Evolutionary conservation across 1,284 basidiomycete genomes (phyloP).

Genomic region (Leucoagaricus sp.): DNA sequence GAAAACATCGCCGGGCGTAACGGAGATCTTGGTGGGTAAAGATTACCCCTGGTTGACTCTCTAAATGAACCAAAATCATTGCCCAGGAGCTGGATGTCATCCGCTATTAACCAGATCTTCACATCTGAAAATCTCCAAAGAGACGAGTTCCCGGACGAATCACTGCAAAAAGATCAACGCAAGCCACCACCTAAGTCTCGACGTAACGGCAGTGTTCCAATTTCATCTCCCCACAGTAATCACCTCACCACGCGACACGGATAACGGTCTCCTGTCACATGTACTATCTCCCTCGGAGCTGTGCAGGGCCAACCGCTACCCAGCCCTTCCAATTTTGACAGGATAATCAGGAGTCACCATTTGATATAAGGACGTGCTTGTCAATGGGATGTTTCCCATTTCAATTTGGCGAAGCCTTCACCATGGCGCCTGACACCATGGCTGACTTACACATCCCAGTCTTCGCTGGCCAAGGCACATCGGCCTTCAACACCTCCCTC

Average conservation of each 20-base stretch:
- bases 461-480: constrained; percentile 58
- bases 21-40: constrained; percentile 10
- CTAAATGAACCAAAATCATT: neutral
- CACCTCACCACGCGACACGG: neutral
- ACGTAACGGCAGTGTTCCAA: neutral
- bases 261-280: constrained; percentile 4
- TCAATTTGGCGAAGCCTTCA: neutral
- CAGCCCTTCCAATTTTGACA: neutral
- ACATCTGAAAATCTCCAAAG: neutral
- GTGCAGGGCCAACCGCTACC: neutral
- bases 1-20: neutral
- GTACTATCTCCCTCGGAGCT: neutral
- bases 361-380: neutral
- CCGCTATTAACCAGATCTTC: neutral
- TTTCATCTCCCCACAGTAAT: neutral
- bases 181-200: neutral
- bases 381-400: constrained; percentile 5
- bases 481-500: constrained; percentile 33
- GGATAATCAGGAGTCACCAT: neutral
- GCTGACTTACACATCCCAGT: constrained; percentile 40
- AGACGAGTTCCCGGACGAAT: neutral
- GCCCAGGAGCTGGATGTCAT: neutral
- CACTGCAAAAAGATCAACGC: neutral
- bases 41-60: neutral
- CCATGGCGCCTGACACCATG: constrained; percentile 4